Base-by-base conservation (phyloP, 1,139 yeast genomes). In the Scheffersomyces cryptocercus region DNA sequence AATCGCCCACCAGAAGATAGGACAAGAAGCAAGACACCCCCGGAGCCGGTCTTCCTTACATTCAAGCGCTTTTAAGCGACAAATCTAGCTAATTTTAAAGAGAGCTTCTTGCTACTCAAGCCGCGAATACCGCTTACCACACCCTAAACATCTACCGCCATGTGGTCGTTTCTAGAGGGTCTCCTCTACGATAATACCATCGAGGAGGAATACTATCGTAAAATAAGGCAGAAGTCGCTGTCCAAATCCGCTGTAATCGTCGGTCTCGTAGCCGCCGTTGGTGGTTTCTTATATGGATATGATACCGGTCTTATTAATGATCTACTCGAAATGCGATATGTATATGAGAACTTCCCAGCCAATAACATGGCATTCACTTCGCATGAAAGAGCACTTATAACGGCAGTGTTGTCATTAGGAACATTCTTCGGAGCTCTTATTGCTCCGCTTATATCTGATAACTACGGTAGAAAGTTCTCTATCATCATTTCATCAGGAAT, bases 221-320 rank as follows among this genome's bases (percentile, higher is more conserved):
- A 68, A 50, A 62, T 71, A 59, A 70, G 75, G 45, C 74, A 70
- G 57, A 68, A 74, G 47, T 78, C 81, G 46, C 79, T 85, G 1
- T 75, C 82, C 4, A 65, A 70, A 39, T 80, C 84, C 68, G 88
- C 90, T 11, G 62, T 84, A 36, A 65, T 76, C 12, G 89, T 86
- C 5, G 93, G 93, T 45, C 57, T 81, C 29, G 82, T 85, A 44
- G 90, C 91, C 7, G 93, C 95, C 14, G 77, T 85, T 15, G 95
- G 95, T 34, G 95, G 95, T 0, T 86, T 87, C 62, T 68, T 87
- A 40, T 87, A 85, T 58, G 95, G 95, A 1, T 86, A 85, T 59
- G 96, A 88, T 62, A 88, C 95, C 1, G 95, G 95, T 3, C 69
- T 86, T 39, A 83, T 85, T 43, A 87, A 87, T 61, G 86, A 85